Percentiles rank a stretch among this genome's conserved stretches.
These are phyloP conservation scores for Kokia cookei DNA, from an alignment of 441 rosid genomes.

Conservation along the genomic window DNA sequence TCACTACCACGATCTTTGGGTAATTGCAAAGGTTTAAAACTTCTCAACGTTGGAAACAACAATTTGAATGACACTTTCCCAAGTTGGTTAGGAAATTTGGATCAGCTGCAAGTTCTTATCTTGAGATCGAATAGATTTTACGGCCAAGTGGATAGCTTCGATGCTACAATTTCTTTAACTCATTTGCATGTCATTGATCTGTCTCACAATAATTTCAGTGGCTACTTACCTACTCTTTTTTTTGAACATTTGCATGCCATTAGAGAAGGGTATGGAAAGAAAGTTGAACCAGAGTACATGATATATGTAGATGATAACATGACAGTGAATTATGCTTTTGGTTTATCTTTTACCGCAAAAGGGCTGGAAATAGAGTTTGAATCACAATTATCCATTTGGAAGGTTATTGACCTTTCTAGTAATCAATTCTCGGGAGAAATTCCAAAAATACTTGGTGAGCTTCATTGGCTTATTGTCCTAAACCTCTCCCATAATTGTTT, in stretches of 20 bases:
- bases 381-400: not conserved
- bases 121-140: not conserved
- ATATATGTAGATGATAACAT: rapidly evolving
- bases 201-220: slow-evolving; percentile 1
- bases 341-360: slow-evolving; percentile 3
- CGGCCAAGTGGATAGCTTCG: not conserved
- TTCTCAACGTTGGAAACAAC: not conserved
- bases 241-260: slow-evolving; percentile 3
- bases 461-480: slow-evolving; percentile 4
- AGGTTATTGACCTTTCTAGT: slow-evolving; percentile 13
- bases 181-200: not conserved
- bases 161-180: not conserved
- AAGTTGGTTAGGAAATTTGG: not conserved
- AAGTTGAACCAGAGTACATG: not conserved
- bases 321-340: rapidly evolving
- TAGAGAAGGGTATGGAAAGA: not conserved
- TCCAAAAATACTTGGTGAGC: not conserved
- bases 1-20: not conserved
- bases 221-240: not conserved
- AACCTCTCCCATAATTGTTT: slow-evolving; percentile 24
- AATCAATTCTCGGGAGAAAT: slow-evolving; percentile 20
- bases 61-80: not conserved
- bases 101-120: not conserved
- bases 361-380: not conserved
- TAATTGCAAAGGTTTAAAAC: not conserved